Evolutionary conservation across 2,329 filamentous ascomycete genomes (phyloP).

Genomic region (Calonectria hawksworthii): DNA sequence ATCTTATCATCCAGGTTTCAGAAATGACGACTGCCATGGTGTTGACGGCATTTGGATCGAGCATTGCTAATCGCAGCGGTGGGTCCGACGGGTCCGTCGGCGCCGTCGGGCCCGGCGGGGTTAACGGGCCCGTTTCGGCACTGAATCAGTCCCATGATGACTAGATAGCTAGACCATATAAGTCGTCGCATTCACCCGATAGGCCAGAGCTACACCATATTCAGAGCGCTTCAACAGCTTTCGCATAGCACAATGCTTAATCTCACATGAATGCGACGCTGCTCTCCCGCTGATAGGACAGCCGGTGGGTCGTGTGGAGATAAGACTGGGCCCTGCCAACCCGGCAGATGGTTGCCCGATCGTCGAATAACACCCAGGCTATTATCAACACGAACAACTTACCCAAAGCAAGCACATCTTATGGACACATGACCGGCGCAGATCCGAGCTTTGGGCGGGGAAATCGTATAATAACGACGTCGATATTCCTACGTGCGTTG

Average conservation of each 20-base stretch:
- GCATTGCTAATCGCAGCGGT: neutral
- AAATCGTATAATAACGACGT: neutral
- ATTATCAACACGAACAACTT: neutral
- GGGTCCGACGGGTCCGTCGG: neutral
- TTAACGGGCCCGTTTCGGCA: neutral
- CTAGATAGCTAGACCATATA: conserved; percentile 5
- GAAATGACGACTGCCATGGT: neutral
- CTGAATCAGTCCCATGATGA: neutral
- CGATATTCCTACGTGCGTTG: neutral
- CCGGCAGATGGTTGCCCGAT: conserved; percentile 4
- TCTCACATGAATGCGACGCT: conserved; percentile 4
- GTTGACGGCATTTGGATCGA: neutral
- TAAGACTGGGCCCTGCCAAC: neutral
- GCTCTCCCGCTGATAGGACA: neutral
- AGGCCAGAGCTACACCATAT: neutral
- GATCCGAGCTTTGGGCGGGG: neutral
- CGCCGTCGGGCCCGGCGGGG: conserved; percentile 1
- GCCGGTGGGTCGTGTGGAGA: neutral
- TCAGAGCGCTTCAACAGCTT: neutral
- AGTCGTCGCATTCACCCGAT: neutral
- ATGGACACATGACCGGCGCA: no score
- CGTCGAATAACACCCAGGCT: neutral
- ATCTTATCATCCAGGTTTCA: neutral
- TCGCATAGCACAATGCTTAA: conserved; percentile 5
- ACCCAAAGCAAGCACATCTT: no score